Evolutionary conservation across 768 basidiomycete species (phyloP).

Genomic region (Tricholoma sp.): DNA sequence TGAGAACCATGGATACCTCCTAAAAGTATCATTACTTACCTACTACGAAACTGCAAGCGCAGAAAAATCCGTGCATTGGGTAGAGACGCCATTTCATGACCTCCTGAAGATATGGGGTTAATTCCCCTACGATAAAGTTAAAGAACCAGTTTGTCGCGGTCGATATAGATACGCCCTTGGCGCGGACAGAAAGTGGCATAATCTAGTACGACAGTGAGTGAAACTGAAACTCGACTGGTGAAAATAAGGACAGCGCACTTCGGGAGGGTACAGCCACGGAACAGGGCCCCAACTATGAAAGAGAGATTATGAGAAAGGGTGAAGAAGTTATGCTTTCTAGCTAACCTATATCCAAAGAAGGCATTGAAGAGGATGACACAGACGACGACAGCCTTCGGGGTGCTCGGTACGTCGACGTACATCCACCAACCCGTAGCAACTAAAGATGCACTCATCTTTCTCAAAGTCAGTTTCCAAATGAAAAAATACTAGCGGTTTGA

Average conservation of each 20-base stretch:
- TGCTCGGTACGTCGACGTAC: constrained; percentile 81
- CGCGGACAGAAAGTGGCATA: constrained; percentile 83
- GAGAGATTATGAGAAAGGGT: neutral
- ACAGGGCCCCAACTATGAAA: constrained; percentile 73
- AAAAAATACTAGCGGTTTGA: neutral
- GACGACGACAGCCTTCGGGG: constrained; percentile 81
- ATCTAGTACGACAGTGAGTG: constrained; percentile 44
- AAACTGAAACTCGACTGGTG: neutral
- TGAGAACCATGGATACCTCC: neutral
- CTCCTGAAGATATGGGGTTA: constrained; percentile 85
- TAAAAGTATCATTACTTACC: constrained; percentile 35
- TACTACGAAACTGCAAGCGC: constrained; percentile 78
- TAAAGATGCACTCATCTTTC: constrained; percentile 77
- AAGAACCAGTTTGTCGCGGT: constrained; percentile 90
- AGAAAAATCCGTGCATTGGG: constrained; percentile 95
- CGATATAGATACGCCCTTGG: constrained; percentile 93
- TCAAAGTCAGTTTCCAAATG: neutral
- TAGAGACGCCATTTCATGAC: constrained; percentile 87
- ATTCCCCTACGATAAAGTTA: constrained; percentile 86
- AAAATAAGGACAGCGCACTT: constrained; percentile 37
- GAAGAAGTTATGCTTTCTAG: neutral
- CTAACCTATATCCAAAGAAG: constrained; percentile 81
- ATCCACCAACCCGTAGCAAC: constrained; percentile 89
- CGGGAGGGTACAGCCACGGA: constrained; percentile 86
- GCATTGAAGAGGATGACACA: constrained; percentile 94